Base-by-base conservation (phyloP, 306 rosid genomes). In the Arachis stenosperma region DNA sequence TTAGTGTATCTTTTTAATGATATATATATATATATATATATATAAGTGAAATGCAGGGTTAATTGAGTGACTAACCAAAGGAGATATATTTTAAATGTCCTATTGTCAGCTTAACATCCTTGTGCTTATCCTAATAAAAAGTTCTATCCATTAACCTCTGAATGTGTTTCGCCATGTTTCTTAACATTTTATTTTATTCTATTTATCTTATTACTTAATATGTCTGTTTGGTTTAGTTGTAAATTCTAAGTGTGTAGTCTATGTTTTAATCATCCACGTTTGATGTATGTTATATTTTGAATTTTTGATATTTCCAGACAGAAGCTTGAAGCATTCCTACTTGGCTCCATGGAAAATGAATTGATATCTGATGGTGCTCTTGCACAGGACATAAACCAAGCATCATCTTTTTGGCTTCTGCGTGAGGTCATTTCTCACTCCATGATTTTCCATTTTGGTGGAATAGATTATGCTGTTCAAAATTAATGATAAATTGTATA, bases 341-440 rank as follows among this genome's bases (percentile, higher is more conserved):
- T 94, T 66, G 84, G 82, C 41, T 86, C 95, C 47, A 81, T 91
- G 96, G 97, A 91, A 85, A 87, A 69, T 79, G 97, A 91, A 79
- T 86, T 88, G 84, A 69, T 94, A 76, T 82, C 96, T 61, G 98
- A 94, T 36, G 98, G 98, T 43, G 96, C 82, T 79, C 78, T 93
- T 79, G 92, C 97, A 40, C 97, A 93, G 84, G 98, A 91, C 88
- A 94, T 91, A 73, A 94, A 86, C 85, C 98, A 94, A 81, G 89
- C 93, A 69, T 89, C 92, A 57, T 84, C 97, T 0, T 94, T 94
- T 87, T 94, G 98, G 98, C 87, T 3, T 69, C 78, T 94, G 33
- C 94, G 97, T 15, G 98, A 94, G 98, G 98, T 41, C 70, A 76
- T 66, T 68, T 79, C 50, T 71, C 61, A n/a, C 22, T 62, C 63